phyloP scores from a whole-genome alignment of 257 asterid genomes.

The Gentiana dahurica region DNA sequence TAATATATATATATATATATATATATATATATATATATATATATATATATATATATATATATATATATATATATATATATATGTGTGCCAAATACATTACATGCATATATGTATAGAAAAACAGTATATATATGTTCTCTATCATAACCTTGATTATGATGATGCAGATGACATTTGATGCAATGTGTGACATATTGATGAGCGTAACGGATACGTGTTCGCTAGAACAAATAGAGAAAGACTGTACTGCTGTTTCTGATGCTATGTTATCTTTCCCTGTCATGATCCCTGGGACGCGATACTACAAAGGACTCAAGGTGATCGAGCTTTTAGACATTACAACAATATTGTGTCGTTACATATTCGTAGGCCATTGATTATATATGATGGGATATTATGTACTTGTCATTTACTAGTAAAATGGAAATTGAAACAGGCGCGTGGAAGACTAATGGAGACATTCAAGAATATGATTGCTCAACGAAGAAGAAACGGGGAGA shows the following conservation, averaged over 20 bases:
- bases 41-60: no score
- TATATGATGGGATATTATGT: no score
- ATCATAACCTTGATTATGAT: no score
- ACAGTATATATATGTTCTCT: no score
- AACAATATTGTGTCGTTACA: no score
- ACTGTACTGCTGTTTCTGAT: conserved; percentile 30
- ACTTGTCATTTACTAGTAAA: background rate
- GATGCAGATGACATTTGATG: conserved; percentile 44
- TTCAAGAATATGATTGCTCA: conserved; percentile 26
- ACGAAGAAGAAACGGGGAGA: conserved; percentile 25
- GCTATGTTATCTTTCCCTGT: conserved; percentile 46
- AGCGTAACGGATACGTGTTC: conserved; percentile 30
- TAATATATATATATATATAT: no score
- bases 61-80: no score
- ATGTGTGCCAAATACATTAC: no score
- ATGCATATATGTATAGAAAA: no score
- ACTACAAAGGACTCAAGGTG: conserved; percentile 51
- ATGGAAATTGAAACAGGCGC: conserved; percentile 27
- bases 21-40: no score
- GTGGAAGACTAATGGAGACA: conserved; percentile 32
- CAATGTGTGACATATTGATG: conserved; percentile 42
- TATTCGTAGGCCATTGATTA: no score
- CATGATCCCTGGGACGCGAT: conserved; percentile 50
- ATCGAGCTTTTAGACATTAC: no score
- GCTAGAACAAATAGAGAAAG: conserved; percentile 29